Conservation (phyloP, 2,329 filamentous ascomycete species). For the Stachybotrys chartarum region DNA sequence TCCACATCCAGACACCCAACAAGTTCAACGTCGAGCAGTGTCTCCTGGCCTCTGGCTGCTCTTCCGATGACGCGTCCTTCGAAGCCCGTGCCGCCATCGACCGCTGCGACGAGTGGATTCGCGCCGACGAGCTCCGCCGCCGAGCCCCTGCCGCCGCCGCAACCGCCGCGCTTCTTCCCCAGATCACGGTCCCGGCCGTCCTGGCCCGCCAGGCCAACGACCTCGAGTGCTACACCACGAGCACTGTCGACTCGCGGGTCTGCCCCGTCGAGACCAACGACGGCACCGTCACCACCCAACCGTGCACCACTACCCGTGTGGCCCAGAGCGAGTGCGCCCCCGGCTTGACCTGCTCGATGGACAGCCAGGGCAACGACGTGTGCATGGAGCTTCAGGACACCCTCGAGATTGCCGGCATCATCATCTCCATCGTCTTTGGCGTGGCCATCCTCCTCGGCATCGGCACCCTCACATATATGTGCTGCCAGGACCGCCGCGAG, state of each 20-base stretch:
- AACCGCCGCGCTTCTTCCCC: constrained; percentile 5
- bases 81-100: constrained; percentile 20
- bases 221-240: constrained; percentile 28
- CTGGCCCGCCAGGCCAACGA: constrained; percentile 12
- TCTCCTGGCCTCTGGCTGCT: constrained; percentile 28
- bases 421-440: constrained; percentile 41
- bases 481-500: constrained; percentile 40
- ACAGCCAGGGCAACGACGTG: constrained; percentile 19
- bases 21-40: constrained; percentile 28
- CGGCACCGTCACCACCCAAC: constrained; percentile 22
- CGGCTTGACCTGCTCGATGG: constrained; percentile 37
- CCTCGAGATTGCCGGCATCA: constrained; percentile 36
- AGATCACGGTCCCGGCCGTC: constrained; percentile 6
- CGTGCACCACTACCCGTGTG: constrained; percentile 31
- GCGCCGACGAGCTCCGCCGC: constrained; percentile 19
- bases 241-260: constrained; percentile 22
- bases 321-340: constrained; percentile 31
- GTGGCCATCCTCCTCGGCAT: constrained; percentile 28
- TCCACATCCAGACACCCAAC: constrained; percentile 20
- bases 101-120: constrained; percentile 22
- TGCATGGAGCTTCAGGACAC: constrained; percentile 19
- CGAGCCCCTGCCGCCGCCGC: constrained; percentile 15
- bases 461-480: constrained; percentile 38
- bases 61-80: constrained; percentile 16
- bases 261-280: constrained; percentile 33